These are phyloP conservation scores for Thelonectria discophora DNA, from an alignment of 2,329 filamentous ascomycete genomes.

Conservation along the genomic window DNA sequence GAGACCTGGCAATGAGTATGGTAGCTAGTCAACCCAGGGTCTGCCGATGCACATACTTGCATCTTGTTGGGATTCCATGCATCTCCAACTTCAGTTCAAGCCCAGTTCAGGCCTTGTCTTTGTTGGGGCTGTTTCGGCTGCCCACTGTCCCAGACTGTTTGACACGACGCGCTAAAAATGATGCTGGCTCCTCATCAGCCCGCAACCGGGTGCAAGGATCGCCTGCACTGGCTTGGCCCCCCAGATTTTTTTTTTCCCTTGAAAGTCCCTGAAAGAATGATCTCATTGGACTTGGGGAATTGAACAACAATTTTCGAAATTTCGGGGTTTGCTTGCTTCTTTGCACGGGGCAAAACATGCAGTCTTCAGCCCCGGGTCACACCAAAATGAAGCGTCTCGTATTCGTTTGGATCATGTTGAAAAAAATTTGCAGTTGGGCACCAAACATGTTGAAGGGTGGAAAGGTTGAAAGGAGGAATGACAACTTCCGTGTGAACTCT, in stretches of 20 bases:
- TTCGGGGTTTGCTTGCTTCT: not conserved
- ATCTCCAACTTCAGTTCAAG: not conserved
- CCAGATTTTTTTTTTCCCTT: slow-evolving; percentile 9
- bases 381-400: not conserved
- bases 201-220: slow-evolving; percentile 17
- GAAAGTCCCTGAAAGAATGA: slow-evolving; percentile 10
- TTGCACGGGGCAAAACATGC: slow-evolving; percentile 1
- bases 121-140: slow-evolving; percentile 9
- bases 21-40: too few relatives aligned
- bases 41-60: too few relatives aligned
- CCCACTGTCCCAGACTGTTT: slow-evolving; percentile 8
- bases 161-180: slow-evolving; percentile 17
- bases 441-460: too few relatives aligned
- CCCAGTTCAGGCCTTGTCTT: slow-evolving; percentile 1
- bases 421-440: not conserved
- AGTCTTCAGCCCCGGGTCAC: slow-evolving; percentile 1
- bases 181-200: slow-evolving; percentile 6
- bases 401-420: not conserved
- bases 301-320: slow-evolving; percentile 5
- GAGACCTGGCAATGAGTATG: too few relatives aligned
- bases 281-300: slow-evolving; percentile 24
- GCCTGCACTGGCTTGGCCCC: slow-evolving; percentile 5
- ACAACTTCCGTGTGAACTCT: too few relatives aligned
- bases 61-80: too few relatives aligned
- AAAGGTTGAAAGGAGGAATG: not conserved